These are phyloP conservation scores for Botrytis squamosa DNA, from an alignment of 2,329 filamentous ascomycete genomes.

Conservation along the genomic window DNA sequence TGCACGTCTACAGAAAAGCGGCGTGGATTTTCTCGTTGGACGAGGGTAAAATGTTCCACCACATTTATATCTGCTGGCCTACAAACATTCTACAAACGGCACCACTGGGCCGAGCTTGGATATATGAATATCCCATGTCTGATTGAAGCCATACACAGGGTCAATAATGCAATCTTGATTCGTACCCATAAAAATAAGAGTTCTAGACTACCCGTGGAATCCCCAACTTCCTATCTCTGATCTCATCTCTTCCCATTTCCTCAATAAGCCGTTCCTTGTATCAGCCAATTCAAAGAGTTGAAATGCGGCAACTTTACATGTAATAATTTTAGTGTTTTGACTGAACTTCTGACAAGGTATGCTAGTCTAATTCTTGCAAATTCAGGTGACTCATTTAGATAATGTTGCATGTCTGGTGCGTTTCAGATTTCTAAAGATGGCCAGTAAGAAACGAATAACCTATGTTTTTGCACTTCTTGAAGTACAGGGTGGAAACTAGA, in stretches of 20 bases:
- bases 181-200: accelerated
- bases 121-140: neutral
- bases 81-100: neutral
- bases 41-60: neutral
- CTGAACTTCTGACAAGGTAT: accelerated
- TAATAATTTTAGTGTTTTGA: neutral
- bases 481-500: no score
- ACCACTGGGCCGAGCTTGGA: neutral
- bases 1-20: neutral
- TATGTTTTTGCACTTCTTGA: no score
- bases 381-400: neutral
- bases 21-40: neutral
- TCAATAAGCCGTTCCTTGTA: neutral
- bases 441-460: no score
- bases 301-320: neutral
- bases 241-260: neutral
- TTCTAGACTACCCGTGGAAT: neutral
- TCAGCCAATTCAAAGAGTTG: neutral
- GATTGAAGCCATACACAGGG: neutral
- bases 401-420: neutral
- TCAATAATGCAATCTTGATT: neutral
- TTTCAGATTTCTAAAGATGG: no score
- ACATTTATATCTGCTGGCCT: neutral
- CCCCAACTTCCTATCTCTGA: neutral
- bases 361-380: neutral